These are phyloP conservation scores for Lepidopterella palustris DNA, from an alignment of 495 filamentous ascomycete species.

Conservation along the genomic window DNA sequence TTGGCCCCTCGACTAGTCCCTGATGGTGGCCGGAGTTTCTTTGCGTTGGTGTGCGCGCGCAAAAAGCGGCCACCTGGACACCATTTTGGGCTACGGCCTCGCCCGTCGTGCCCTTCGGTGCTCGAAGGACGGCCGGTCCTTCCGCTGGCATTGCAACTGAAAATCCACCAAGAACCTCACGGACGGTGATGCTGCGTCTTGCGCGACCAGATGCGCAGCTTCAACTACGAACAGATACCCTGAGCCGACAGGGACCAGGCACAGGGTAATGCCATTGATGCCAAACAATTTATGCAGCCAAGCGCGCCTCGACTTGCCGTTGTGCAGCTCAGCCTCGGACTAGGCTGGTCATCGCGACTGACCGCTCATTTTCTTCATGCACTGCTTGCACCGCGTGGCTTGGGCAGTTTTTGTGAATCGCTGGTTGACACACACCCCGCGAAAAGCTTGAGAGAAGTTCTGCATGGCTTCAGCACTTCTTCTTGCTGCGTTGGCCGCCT, in stretches of 20 bases:
- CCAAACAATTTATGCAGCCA: slow-evolving; percentile 5
- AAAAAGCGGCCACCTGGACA: background rate
- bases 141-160: too few relatives aligned
- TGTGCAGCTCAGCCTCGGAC: background rate
- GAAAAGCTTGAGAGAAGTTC: background rate
- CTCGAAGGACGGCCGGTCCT: too few relatives aligned
- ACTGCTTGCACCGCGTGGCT: background rate
- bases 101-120: too few relatives aligned
- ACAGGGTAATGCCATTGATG: too few relatives aligned
- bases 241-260: background rate
- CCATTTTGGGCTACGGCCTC: background rate
- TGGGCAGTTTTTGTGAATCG: background rate
- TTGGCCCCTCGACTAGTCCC: background rate
- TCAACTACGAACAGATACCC: background rate
- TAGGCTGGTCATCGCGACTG: background rate
- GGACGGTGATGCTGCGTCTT: background rate
- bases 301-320: slow-evolving; percentile 4
- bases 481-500: background rate
- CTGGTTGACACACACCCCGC: background rate
- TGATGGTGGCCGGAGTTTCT: background rate
- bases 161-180: too few relatives aligned
- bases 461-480: background rate
- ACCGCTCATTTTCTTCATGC: slow-evolving; percentile 2
- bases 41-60: background rate
- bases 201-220: background rate